Evolutionary conservation across 352 stramenopile genomes (phyloP).

Genomic region (Globisporangium recalcitrans): DNA sequence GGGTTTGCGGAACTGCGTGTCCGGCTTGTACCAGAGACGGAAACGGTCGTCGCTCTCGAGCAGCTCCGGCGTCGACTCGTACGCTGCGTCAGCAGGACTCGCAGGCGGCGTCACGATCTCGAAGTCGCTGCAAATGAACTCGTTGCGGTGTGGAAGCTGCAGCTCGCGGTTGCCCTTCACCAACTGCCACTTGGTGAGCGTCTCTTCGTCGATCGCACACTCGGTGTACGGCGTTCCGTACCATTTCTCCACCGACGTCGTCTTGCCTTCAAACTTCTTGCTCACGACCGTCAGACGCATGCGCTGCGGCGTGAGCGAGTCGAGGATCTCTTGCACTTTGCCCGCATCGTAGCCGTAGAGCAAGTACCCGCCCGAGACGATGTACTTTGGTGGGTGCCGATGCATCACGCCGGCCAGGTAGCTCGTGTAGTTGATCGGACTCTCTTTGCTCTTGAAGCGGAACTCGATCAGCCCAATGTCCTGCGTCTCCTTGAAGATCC

Average conservation of each 20-base stretch:
- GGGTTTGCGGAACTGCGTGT: constrained; percentile 88
- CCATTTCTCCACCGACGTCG: constrained; percentile 48
- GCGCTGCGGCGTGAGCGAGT: constrained; percentile 36
- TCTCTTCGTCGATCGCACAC: constrained; percentile 21
- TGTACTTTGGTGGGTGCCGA: constrained; percentile 47
- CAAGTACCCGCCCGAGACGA: constrained; percentile 58
- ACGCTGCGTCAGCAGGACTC: constrained; percentile 1
- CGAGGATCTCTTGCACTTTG: constrained; percentile 48
- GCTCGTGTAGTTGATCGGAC: constrained; percentile 61
- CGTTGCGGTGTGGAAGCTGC: constrained; percentile 56
- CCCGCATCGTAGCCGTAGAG: constrained; percentile 60
- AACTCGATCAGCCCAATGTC: constrained; percentile 55
- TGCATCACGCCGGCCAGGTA: constrained; percentile 69
- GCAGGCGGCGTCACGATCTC: constrained; percentile 31
- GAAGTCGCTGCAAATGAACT: constrained; percentile 79
- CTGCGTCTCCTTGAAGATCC: constrained; percentile 70
- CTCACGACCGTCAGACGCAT: constrained; percentile 68
- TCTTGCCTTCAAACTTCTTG: constrained; percentile 59
- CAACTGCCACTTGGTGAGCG: constrained; percentile 35
- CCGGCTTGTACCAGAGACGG: constrained; percentile 84
- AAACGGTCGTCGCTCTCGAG: constrained; percentile 35
- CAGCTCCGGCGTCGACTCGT: constrained; percentile 4
- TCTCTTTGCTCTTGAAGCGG: constrained; percentile 78
- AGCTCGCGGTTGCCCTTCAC: constrained; percentile 29
- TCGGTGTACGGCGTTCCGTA: constrained; percentile 66